Evolutionary conservation across 768 basidiomycete genomes (phyloP), one percentile per base, ranked within the genome.

Genomic region (Leccinellum luteum): DNA sequence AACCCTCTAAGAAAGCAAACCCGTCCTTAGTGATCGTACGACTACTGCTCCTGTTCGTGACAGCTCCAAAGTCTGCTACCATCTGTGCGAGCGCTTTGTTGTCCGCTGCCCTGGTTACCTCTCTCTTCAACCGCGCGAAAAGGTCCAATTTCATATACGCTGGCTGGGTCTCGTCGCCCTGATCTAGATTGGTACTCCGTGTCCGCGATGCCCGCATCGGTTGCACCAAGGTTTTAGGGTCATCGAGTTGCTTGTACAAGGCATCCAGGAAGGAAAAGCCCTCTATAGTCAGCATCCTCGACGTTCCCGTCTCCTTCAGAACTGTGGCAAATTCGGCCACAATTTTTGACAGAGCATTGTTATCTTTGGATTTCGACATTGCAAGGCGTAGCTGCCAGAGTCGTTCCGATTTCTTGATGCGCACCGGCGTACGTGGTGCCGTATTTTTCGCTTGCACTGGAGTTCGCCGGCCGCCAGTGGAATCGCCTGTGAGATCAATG

Each of bases 11-110:
- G 66, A 90, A 90, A 10, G 78, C 78, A 64, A 90, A 80, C 35
- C 87, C 88, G 63, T 89, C 86, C 79, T 91, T 92, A 32, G 88
- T 90, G 54, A 92, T 77, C 51, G 85, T 89, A 60, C 86, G 78
- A 43, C 87, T 85, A 35, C 77, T 84, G 64, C 84, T 85, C 67
- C 79, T 79, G 69, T 88, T 84, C 31, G 86, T 89, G 54, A 87
- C 81, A 50, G 78, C 75, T 23, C 84, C 84, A 69, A 92, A 92
- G 51, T 89, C 87, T 8, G 80, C 77, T 7, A 91, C 81, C 79
- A 90, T 81, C 61, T 64, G 67, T 30, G 85, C 89, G 41, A 92
- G 79, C 47, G 76, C 76, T 68, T 75, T 78, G 64, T 85, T 89
- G 56, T 73, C 78, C 49, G 66, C 68, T 48, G 85, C 85, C 28